phyloP scores from a whole-genome alignment of 2,329 filamentous ascomycete species.

The Penicillium sumatraense region DNA sequence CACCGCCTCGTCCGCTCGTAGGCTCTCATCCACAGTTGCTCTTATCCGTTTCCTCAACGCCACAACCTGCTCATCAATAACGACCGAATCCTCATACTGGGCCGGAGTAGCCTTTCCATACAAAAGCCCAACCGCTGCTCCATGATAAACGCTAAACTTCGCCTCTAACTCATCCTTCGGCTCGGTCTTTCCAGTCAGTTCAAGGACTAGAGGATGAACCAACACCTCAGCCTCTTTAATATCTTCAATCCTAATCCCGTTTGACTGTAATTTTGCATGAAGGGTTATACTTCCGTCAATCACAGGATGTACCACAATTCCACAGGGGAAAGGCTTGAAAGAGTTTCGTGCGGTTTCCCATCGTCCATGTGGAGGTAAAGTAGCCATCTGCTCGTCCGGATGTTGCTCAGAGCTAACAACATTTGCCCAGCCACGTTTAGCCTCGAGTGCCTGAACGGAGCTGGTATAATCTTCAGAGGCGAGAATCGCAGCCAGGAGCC shows the following conservation, averaged over 20 bases:
- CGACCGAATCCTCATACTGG: slow-evolving; percentile 56
- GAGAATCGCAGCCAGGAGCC: slow-evolving; percentile 53
- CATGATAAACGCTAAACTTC: slow-evolving; percentile 63
- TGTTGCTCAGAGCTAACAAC: slow-evolving; percentile 53
- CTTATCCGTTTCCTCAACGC: slow-evolving; percentile 51
- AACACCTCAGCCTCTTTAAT: slow-evolving; percentile 48
- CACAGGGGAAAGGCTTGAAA: slow-evolving; percentile 63
- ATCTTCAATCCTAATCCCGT: slow-evolving; percentile 35
- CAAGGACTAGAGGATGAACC: slow-evolving; percentile 58
- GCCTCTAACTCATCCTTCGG: slow-evolving; percentile 57
- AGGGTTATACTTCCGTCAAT: slow-evolving; percentile 59
- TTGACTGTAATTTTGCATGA: slow-evolving; percentile 41
- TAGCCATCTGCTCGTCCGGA: slow-evolving; percentile 44
- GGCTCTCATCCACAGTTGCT: slow-evolving; percentile 45
- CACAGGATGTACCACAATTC: slow-evolving; percentile 61
- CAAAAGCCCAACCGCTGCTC: slow-evolving; percentile 55
- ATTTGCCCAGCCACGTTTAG: slow-evolving; percentile 59
- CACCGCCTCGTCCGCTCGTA: slow-evolving; percentile 50
- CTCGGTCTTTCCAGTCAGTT: slow-evolving; percentile 56
- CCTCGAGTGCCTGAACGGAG: slow-evolving; percentile 54
- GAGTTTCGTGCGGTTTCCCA: slow-evolving; percentile 61
- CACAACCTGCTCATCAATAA: slow-evolving; percentile 48
- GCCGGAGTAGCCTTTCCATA: slow-evolving; percentile 57
- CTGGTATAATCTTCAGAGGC: slow-evolving; percentile 57
- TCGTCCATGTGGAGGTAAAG: slow-evolving; percentile 32